Base-by-base conservation (phyloP, 805 yeast genomes). In the Starmerella geochares region DNA sequence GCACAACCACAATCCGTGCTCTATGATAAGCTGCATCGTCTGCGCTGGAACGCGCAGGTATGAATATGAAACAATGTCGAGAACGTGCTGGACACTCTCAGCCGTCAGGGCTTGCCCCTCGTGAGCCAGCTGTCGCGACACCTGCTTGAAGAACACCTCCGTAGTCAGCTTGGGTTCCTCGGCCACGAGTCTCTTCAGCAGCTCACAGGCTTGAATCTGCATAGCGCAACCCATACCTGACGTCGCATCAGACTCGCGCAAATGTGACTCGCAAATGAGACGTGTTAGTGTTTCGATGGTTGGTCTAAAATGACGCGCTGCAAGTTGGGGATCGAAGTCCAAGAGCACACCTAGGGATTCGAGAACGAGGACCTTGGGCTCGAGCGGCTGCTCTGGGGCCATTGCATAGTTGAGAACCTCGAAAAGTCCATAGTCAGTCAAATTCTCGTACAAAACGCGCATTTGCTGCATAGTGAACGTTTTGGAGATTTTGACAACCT, bases 401-500 rank as follows among this genome's bases (percentile, higher is more conserved):
- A 90, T 71, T 0, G 95, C 90, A 70, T 78, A 86, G 35, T 75
- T 73, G 21, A 90, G 70, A 66, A 85, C 76, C 50, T 73, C 73
- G 56, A 86, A 77, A 20, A 90, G 68, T 0, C 95, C 95, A 47
- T 71, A 74, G 43, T 75, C 73, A 10, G 88, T 76, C 47, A 88
- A 65, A 20, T 74, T 67, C 24, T 76, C 71, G 63, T 78, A 86
- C 56, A 92, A 80, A 21, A 72, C 78, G 0, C 81, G 70, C 56
- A 83, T 73, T 58, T 83, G 88, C 46, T 63, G 65, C 3, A 76
- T 66, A 48, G 76, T 86, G 27, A 79, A 69, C 44, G 75, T 73
- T 61, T 85, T 86, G 1, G 95, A 83, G 46, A 85, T 79, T 14
- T 77, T 64, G 2, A 83, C 79, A 62, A 86, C 81, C 62, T 90